Conservation (phyloP, 768 basidiomycete species). For the Pholiota molesta region DNA sequence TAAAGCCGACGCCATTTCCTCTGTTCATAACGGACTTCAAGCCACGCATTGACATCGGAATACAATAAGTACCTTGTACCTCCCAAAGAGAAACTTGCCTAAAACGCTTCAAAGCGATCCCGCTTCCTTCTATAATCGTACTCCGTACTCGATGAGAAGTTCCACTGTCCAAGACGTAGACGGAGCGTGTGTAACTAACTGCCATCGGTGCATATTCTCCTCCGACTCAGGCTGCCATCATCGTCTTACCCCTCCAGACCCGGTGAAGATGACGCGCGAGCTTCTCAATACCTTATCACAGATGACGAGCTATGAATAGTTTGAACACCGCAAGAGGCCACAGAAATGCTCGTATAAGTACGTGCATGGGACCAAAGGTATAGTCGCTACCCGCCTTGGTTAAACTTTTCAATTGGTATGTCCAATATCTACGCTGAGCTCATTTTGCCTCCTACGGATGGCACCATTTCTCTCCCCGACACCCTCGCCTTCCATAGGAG, state of each 20-base stretch:
- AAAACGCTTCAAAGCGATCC: not conserved
- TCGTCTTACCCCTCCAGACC: no score
- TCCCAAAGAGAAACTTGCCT: not conserved
- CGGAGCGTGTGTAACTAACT: no score
- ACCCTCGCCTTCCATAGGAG: conserved; percentile 24
- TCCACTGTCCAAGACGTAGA: no score
- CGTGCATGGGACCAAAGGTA: not conserved
- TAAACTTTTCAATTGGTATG: not conserved
- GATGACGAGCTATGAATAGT: not conserved
- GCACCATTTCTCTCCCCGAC: conserved; percentile 14
- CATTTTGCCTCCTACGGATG: conserved; percentile 7
- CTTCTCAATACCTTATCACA: not conserved
- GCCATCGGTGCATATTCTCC: no score
- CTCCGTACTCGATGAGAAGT: no score
- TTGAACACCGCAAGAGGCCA: not conserved
- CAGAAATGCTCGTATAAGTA: not conserved
- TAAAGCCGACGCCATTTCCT: not conserved
- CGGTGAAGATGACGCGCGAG: no score
- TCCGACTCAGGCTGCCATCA: no score
- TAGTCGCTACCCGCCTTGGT: not conserved
- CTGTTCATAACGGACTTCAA: not conserved
- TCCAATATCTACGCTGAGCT: not conserved
- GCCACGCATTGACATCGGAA: not conserved
- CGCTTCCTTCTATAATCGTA: not conserved
- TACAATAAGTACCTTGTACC: not conserved